These are phyloP conservation scores for Penicillium psychrofluorescens DNA, from an alignment of 495 filamentous ascomycete species.

Conservation along the genomic window DNA sequence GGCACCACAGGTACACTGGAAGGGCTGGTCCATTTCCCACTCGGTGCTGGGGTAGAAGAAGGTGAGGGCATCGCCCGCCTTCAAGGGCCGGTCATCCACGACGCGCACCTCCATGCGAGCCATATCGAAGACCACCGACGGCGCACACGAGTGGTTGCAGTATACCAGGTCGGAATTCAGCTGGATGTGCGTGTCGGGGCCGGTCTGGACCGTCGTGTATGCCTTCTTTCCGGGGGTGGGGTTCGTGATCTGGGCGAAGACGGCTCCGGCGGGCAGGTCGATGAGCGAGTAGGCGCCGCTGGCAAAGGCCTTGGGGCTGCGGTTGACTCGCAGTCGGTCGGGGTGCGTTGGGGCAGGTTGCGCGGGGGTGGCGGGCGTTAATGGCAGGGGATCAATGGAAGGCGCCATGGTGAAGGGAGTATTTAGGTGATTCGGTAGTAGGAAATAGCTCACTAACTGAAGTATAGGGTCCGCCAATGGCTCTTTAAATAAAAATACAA, in stretches of 20 bases:
- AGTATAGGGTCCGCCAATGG: too few relatives aligned
- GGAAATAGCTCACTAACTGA: too few relatives aligned
- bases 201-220: constrained; percentile 64
- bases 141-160: constrained; percentile 69
- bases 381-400: constrained; percentile 10
- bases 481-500: too few relatives aligned
- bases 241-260: constrained; percentile 45
- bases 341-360: constrained; percentile 26
- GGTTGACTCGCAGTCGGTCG: constrained; percentile 24
- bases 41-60: constrained; percentile 78
- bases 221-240: constrained; percentile 54
- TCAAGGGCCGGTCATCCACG: constrained; percentile 43
- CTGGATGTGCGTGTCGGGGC: constrained; percentile 55
- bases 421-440: too few relatives aligned
- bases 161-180: constrained; percentile 69
- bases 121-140: constrained; percentile 66
- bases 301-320: constrained; percentile 42
- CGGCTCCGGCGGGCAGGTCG: constrained; percentile 53
- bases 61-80: constrained; percentile 57
- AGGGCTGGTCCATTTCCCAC: constrained; percentile 69
- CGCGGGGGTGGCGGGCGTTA: constrained; percentile 5
- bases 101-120: constrained; percentile 54
- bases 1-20: constrained; percentile 56
- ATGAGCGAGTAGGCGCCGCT: constrained; percentile 56
- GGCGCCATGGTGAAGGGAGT: constrained; percentile 9